phyloP scores from a whole-genome alignment of 1,139 yeast species.

The Groenewaldozyma sp. region DNA sequence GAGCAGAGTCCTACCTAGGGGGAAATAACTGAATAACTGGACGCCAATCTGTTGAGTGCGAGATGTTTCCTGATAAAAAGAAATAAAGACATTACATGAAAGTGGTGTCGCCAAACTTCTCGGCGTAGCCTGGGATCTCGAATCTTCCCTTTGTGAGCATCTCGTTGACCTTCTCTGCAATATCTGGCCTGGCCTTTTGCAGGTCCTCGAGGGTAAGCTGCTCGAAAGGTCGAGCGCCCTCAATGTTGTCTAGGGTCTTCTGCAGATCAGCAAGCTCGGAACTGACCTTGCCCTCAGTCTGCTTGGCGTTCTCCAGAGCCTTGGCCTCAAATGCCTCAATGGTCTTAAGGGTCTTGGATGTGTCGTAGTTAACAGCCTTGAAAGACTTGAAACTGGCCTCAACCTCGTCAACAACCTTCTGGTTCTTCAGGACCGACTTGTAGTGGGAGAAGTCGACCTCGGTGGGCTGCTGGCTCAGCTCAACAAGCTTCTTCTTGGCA shows the following conservation, averaged over 20 bases:
- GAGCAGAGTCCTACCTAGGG: too few species aligned
- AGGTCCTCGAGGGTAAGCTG: conserved; percentile 94
- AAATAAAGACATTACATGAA: too few species aligned
- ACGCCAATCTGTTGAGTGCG: too few species aligned
- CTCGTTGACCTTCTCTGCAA: conserved; percentile 89
- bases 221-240: conserved; percentile 95
- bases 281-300: conserved; percentile 81
- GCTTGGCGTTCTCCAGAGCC: conserved; percentile 92
- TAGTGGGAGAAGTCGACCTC: conserved; percentile 75
- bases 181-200: conserved; percentile 92
- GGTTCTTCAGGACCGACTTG: conserved; percentile 73
- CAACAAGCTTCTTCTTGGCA: conserved; percentile 74
- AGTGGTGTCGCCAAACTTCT: conserved; percentile 92
- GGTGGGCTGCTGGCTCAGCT: conserved; percentile 62
- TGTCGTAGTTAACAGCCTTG: conserved; percentile 79
- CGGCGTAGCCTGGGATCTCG: conserved; percentile 98
- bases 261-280: conserved; percentile 80
- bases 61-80: too few species aligned
- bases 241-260: conserved; percentile 85
- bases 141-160: conserved; percentile 96
- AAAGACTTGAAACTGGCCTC: conserved; percentile 67
- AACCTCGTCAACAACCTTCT: conserved; percentile 68
- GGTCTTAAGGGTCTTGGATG: conserved; percentile 81
- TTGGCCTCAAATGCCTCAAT: conserved; percentile 90
- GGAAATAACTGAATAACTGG: too few species aligned